Evolutionary conservation across 176 grass and related monocot genomes (phyloP).

Genomic region (Musa schizocarpa): DNA sequence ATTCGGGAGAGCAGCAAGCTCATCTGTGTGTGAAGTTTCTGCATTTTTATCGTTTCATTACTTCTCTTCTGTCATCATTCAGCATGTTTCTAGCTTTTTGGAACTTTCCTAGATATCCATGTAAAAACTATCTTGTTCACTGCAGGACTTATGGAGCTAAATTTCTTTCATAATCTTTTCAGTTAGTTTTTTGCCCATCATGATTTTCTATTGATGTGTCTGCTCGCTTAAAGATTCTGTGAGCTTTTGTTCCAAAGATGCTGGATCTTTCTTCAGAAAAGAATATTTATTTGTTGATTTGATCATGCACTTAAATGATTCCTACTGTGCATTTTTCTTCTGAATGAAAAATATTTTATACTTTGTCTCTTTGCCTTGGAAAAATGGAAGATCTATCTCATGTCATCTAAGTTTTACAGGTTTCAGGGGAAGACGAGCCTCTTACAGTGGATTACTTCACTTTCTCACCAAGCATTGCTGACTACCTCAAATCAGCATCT

Average conservation of each 20-base stretch:
- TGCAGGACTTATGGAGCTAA: too few relatives aligned
- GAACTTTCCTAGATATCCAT: too few relatives aligned
- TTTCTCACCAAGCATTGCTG: slow-evolving; percentile 72
- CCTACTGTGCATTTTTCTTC: background rate
- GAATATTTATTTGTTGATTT: background rate
- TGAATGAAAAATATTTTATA: background rate
- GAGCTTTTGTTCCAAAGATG: too few relatives aligned
- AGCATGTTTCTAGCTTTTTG: too few relatives aligned
- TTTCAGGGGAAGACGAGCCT: slow-evolving; percentile 30
- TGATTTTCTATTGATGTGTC: too few relatives aligned
- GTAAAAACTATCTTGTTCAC: background rate
- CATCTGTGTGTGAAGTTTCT: too few relatives aligned
- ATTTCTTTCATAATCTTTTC: too few relatives aligned
- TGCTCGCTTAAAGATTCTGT: background rate
- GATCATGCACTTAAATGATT: background rate
- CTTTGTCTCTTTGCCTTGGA: background rate
- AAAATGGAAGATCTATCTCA: background rate
- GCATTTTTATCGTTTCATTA: too few relatives aligned
- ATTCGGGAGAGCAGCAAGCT: too few relatives aligned
- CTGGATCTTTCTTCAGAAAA: background rate
- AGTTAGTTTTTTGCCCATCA: too few relatives aligned
- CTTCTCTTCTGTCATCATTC: too few relatives aligned
- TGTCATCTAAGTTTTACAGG: slow-evolving; percentile 28
- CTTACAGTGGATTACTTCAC: slow-evolving; percentile 71
- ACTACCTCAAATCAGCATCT: slow-evolving; percentile 54